phyloP scores from a whole-genome alignment of 345 rosid species.

The Physaria fendleri region DNA sequence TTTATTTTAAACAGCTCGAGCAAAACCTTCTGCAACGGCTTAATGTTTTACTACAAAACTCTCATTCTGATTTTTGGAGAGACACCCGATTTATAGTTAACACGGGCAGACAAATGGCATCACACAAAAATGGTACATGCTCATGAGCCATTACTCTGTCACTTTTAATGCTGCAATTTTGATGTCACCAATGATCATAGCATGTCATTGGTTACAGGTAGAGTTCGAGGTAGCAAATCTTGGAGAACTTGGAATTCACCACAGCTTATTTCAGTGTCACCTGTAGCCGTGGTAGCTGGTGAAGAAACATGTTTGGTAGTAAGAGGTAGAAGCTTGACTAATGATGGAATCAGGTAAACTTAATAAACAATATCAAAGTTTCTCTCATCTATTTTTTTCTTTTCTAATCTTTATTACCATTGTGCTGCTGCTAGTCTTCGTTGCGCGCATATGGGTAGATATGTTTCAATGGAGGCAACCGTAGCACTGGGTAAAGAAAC shows the following conservation, averaged over 20 bases:
- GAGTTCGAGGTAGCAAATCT: conserved; percentile 56
- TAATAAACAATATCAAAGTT: not conserved
- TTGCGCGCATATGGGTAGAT: conserved; percentile 59
- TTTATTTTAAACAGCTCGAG: conserved; percentile 53
- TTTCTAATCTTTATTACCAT: not conserved
- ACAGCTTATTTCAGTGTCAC: conserved; percentile 71
- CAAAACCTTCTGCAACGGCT: conserved; percentile 50
- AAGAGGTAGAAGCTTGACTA: conserved; percentile 67
- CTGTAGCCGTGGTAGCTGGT: conserved; percentile 73
- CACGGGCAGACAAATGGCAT: conserved; percentile 60
- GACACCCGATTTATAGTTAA: conserved; percentile 62
- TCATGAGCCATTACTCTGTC: not conserved
- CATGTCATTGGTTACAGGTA: conserved; percentile 40
- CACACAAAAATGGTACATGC: conserved; percentile 61
- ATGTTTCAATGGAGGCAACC: conserved; percentile 42
- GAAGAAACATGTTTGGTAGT: conserved; percentile 54
- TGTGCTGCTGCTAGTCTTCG: conserved; percentile 48
- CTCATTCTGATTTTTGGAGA: conserved; percentile 64
- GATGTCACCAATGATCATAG: not conserved
- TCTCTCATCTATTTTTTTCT: conserved; percentile 6
- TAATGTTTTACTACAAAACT: conserved; percentile 46
- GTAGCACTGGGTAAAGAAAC: conserved; percentile 30
- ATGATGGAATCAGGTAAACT: conserved; percentile 62
- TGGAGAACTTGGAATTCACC: conserved; percentile 79
- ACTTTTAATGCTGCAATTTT: not conserved